Evolutionary conservation across 306 rosid genomes (phyloP).

Genomic region (Begonia masoniana): DNA sequence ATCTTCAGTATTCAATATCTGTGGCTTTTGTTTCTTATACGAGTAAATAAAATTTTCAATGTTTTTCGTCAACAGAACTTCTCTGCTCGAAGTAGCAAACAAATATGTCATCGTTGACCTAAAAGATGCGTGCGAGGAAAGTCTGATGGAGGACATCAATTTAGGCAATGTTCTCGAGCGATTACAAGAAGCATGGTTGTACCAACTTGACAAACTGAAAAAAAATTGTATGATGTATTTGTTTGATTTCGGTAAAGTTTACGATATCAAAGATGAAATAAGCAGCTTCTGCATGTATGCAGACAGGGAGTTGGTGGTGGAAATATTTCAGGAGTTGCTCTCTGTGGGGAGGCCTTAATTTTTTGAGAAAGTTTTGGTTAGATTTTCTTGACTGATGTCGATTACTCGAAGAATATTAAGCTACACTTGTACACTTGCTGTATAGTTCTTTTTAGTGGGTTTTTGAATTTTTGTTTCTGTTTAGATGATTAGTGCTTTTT

Average conservation of each 20-base stretch:
- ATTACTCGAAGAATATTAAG: no score
- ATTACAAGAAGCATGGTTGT: conserved; percentile 68
- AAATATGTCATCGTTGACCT: conserved; percentile 53
- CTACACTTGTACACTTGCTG: no score
- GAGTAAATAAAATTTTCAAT: no score
- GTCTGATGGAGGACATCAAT: conserved; percentile 77
- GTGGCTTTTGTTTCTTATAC: no score
- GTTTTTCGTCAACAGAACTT: conserved; percentile 17
- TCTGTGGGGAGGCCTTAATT: conserved; percentile 45
- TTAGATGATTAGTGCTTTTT: no score
- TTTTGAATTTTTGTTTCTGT: no score
- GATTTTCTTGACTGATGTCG: no score
- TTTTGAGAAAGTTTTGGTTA: no score
- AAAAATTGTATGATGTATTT: conserved; percentile 68
- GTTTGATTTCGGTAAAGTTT: conserved; percentile 73
- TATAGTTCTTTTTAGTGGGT: no score
- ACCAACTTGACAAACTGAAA: conserved; percentile 61
- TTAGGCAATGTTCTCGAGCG: conserved; percentile 62
- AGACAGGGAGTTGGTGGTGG: conserved; percentile 61
- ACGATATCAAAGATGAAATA: conserved; percentile 54
- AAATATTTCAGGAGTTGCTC: conserved; percentile 87
- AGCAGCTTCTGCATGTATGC: conserved; percentile 47
- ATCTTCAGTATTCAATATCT: no score
- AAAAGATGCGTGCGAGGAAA: conserved; percentile 73
- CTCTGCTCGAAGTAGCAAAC: conserved; percentile 68